These are phyloP conservation scores for Penicillium griseofulvum DNA, from an alignment of 2,329 filamentous ascomycete species.

Conservation along the genomic window DNA sequence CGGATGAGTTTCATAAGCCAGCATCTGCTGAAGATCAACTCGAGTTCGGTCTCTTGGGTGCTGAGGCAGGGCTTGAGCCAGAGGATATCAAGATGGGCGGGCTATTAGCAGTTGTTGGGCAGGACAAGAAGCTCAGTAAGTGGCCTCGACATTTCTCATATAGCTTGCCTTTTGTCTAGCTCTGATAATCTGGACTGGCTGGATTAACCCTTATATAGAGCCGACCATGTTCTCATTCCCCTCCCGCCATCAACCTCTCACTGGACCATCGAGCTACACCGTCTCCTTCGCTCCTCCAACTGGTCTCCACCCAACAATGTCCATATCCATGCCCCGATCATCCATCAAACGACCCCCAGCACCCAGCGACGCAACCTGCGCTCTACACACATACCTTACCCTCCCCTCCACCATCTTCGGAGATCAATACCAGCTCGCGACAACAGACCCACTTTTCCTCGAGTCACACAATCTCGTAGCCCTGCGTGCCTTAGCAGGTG, in stretches of 20 bases:
- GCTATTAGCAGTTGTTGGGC: slow-evolving; percentile 72
- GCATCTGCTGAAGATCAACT: slow-evolving; percentile 51
- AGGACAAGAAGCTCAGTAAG: slow-evolving; percentile 65
- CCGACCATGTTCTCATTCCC: slow-evolving; percentile 81
- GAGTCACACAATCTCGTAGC: slow-evolving; percentile 72
- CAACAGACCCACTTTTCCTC: slow-evolving; percentile 64
- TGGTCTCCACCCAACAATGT: slow-evolving; percentile 79
- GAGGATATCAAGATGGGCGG: slow-evolving; percentile 78
- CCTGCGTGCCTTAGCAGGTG: slow-evolving; percentile 67
- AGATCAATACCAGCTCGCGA: slow-evolving; percentile 77
- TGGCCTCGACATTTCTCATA: background rate
- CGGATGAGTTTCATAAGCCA: slow-evolving; percentile 41
- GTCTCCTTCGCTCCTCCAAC: slow-evolving; percentile 67
- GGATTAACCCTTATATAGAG: slow-evolving; percentile 43
- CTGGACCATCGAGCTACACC: slow-evolving; percentile 54
- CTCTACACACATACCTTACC: slow-evolving; percentile 75
- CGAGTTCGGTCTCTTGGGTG: slow-evolving; percentile 76
- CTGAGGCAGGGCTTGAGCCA: slow-evolving; percentile 57
- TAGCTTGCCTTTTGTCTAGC: background rate
- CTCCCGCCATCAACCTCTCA: slow-evolving; percentile 67
- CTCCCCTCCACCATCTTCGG: slow-evolving; percentile 78
- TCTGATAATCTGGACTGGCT: background rate
- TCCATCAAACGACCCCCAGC: slow-evolving; percentile 50
- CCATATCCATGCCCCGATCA: slow-evolving; percentile 59
- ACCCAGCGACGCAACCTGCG: slow-evolving; percentile 58